Conservation (phyloP, 768 basidiomycete genomes). For the Pleurotus cornucopiae region DNA sequence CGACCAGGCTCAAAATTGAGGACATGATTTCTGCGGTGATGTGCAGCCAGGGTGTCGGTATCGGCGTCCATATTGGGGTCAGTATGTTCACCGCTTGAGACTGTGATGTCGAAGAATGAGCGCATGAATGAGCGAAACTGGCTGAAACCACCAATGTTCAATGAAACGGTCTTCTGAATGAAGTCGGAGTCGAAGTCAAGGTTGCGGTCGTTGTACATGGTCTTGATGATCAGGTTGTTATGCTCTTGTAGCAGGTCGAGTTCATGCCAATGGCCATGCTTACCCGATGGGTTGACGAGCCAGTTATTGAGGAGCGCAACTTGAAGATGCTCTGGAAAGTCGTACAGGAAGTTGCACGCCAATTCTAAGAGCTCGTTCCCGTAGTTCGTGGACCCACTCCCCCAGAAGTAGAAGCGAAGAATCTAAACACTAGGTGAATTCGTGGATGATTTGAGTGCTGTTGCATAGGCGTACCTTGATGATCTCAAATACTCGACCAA, state of each 20-base stretch:
- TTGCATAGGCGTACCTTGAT: slow-evolving; percentile 19
- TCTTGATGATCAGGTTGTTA: slow-evolving; percentile 14
- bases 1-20: not conserved
- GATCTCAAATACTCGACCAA: slow-evolving; percentile 21
- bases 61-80: not conserved
- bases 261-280: slow-evolving; percentile 10
- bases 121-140: not conserved
- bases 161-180: not conserved
- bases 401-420: slow-evolving; percentile 15
- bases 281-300: slow-evolving; percentile 14
- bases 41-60: not conserved
- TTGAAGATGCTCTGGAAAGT: slow-evolving; percentile 10
- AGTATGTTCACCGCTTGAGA: not conserved
- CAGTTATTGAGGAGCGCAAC: slow-evolving; percentile 13
- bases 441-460: not conserved
- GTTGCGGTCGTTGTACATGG: slow-evolving; percentile 6
- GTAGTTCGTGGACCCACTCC: slow-evolving; percentile 15
- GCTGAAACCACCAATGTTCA: not conserved
- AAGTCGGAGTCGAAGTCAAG: not conserved
- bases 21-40: not conserved
- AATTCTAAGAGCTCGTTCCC: slow-evolving; percentile 17
- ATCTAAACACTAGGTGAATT: not conserved
- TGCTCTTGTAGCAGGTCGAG: slow-evolving; percentile 18
- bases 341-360: slow-evolving; percentile 15
- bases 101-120: not conserved